Conservation (phyloP, 2,329 filamentous ascomycete genomes). For the Nothophoma quercina region DNA sequence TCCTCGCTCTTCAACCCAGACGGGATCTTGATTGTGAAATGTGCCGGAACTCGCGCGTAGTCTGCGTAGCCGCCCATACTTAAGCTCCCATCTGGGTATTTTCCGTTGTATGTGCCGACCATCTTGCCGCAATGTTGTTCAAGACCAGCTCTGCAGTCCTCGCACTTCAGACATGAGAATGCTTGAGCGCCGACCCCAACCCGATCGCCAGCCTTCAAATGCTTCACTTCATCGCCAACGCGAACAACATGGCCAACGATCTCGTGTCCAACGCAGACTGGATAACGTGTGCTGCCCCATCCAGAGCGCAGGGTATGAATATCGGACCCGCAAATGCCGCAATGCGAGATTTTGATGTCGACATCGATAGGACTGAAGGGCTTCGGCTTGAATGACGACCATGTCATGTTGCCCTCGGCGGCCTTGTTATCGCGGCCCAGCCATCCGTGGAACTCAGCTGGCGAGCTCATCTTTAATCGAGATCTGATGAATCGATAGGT, state of each 20-base stretch:
- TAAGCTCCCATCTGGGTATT: slow-evolving; percentile 64
- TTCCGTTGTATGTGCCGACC: slow-evolving; percentile 66
- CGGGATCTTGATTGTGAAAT: slow-evolving; percentile 68
- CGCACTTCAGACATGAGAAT: slow-evolving; percentile 61
- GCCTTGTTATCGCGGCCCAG: slow-evolving; percentile 59
- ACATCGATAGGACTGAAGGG: slow-evolving; percentile 45
- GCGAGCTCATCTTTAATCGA: slow-evolving; percentile 32
- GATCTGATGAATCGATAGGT: background rate
- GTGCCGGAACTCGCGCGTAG: slow-evolving; percentile 61
- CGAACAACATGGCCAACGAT: slow-evolving; percentile 51
- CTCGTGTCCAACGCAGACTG: slow-evolving; percentile 53
- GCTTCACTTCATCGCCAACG: slow-evolving; percentile 46
- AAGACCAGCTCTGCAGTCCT: slow-evolving; percentile 59
- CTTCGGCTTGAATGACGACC: slow-evolving; percentile 58
- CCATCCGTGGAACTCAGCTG: slow-evolving; percentile 65
- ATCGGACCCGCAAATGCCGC: slow-evolving; percentile 48
- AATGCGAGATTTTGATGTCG: slow-evolving; percentile 46
- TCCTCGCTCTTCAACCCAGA: slow-evolving; percentile 57
- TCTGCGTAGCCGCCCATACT: slow-evolving; percentile 71
- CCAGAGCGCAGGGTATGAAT: slow-evolving; percentile 52
- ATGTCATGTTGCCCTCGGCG: slow-evolving; percentile 62
- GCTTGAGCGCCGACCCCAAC: slow-evolving; percentile 61
- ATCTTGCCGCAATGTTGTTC: slow-evolving; percentile 57
- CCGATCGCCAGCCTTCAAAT: slow-evolving; percentile 67
- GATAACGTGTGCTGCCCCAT: slow-evolving; percentile 56